Base-by-base conservation (phyloP, 176 grass and related monocot species). In the Ananas comosus region DNA sequence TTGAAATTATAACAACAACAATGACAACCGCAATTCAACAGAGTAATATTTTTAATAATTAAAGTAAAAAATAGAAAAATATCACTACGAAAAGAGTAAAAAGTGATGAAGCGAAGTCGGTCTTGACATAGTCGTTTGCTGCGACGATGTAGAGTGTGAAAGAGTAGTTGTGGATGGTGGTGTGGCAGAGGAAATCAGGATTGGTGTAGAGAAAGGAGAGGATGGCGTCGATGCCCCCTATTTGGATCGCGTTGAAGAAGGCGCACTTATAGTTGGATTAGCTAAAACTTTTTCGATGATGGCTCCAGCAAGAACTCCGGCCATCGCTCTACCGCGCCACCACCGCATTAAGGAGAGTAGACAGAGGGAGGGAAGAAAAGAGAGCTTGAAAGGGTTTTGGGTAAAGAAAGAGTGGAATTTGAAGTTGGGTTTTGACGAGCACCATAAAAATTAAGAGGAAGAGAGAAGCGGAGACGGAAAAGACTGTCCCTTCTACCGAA, bases 61-160 rank as follows among this genome's bases (percentile, higher is more conserved):
- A 1, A 24, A 24, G 23, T 24, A 24, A 24, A 72, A 28, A 80
- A 56, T 13, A n/a, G 58, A 27, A 58, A 22, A 19, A 16, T 2
- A 67, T 14, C 51, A 24, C 67, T 16, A 79, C 27, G 25, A 17
- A 52, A 2, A 50, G 24, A 0, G 1, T 17, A 33, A 69, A 25
- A 19, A 57, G 48, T 23, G 12, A 33, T 9, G 16, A 9, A 18
- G 13, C 3, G 63, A 64, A 42, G 23, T 78, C 22, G 64, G 91
- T 90, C 67, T 99, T 82, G 53, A 88, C 71, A 78, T 82, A 83
- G 61, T 89, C 95, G 80, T 91, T 88, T 3, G 95, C 87, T 7
- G 90, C 87, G 51, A 87, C 90, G 82, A 99, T 88, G 82, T 99
- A 90, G 72, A 99, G 90, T 9, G 90, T 80, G 12, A 85, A 99